Base-by-base conservation (phyloP, 139 green algal genomes). In the Chlorella sp. region DNA sequence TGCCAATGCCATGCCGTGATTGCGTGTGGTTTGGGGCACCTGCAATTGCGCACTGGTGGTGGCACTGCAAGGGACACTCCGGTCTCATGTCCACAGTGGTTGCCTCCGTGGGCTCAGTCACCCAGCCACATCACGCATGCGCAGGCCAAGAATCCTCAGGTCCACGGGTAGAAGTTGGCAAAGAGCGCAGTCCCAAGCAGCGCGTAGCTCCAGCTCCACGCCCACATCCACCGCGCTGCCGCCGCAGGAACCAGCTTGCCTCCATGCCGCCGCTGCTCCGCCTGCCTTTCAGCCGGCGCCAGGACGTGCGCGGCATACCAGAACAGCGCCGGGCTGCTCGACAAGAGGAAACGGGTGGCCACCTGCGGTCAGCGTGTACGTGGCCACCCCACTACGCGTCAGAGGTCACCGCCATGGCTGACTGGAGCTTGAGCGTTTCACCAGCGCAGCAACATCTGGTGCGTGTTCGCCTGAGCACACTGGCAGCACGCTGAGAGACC, bases 141-240 rank as follows among this genome's bases (percentile, higher is more conserved):
- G n/a, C n/a, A n/a, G n/a, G n/a, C n/a, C n/a, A n/a, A n/a, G n/a
- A n/a, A n/a, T n/a, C n/a, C 42, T 84, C 70, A 94, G 0, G 86
- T 91, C 89, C 89, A 94, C 3, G 89, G 89, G 35, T 88, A 93
- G 50, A 93, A 93, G 70, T 92, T 92, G 3, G 84, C 78, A 60
- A 93, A 92, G 5, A 95, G 73, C 20, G 94, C 69, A 29, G 42
- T 78, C 0, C 91, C 91, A 2, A 92, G 6, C 1, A 30, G 61
- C 35, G 78, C 66, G 36, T 87, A 96, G 1, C 55, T n/a, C 5
- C 87, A 65, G 27, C 67, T 88, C 67, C 87, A 94, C n/a, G 59
- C 71, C 87, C 87, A 91, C 0, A 90, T 30, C 69, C 76, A n/a
- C 20, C 61, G 36, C 22, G n/a, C 30, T 24, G 1, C 64, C 55